Conservation (phyloP, 345 rosid species). For the Rhizophora apiculata region DNA sequence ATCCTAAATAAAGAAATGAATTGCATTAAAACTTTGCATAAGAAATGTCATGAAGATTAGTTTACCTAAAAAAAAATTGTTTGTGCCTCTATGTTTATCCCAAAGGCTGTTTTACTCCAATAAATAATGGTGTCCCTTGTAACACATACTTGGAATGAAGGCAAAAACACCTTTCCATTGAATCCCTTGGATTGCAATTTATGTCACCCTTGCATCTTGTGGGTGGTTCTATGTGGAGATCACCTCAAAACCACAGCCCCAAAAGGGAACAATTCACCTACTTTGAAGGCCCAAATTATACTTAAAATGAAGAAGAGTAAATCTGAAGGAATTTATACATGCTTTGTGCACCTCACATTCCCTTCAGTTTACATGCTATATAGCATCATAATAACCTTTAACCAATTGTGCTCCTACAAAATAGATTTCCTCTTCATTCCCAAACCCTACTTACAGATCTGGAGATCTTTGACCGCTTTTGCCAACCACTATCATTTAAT, state of each 20-base stretch:
- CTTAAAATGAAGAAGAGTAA: slow-evolving; percentile 8
- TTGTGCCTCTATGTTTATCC: too few relatives aligned
- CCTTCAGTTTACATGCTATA: neutral
- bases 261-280: slow-evolving; percentile 9
- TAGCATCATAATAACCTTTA: neutral
- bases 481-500: too few relatives aligned
- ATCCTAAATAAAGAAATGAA: too few relatives aligned
- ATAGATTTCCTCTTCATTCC: neutral
- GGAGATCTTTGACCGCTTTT: neutral
- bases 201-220: slow-evolving; percentile 26
- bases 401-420: neutral
- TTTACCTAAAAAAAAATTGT: too few relatives aligned
- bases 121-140: neutral
- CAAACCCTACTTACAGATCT: neutral
- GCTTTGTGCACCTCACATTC: neutral
- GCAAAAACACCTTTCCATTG: slow-evolving; percentile 24
- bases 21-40: too few relatives aligned
- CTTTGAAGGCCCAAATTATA: slow-evolving; percentile 10
- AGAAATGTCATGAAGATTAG: too few relatives aligned
- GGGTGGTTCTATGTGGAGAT: neutral
- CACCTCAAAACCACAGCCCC: slow-evolving; percentile 1
- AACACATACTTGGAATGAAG: slow-evolving; percentile 29
- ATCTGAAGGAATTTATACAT: slow-evolving; percentile 14
- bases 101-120: too few relatives aligned
- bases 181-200: slow-evolving; percentile 35